phyloP scores from a whole-genome alignment of 371 early-diverging fungal species.

The Mortierella sp. region DNA sequence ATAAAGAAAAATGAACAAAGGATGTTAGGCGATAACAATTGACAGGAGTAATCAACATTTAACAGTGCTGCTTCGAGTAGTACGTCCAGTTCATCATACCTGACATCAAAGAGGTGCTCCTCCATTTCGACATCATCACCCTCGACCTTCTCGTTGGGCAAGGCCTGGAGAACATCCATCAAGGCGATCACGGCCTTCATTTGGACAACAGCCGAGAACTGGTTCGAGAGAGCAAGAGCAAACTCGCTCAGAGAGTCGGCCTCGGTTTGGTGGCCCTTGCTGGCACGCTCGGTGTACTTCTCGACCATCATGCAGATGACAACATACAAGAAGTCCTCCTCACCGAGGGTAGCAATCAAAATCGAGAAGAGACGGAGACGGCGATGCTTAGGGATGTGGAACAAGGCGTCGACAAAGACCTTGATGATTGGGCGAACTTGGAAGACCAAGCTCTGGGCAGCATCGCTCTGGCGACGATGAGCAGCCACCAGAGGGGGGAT shows the following conservation, averaged over 20 bases:
- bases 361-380: conserved; percentile 90
- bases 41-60: background rate
- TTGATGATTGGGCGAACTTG: conserved; percentile 83
- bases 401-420: conserved; percentile 92
- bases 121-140: conserved; percentile 53
- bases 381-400: conserved; percentile 95
- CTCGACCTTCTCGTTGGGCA: conserved; percentile 77
- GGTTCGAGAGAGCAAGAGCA: conserved; percentile 69
- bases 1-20: background rate
- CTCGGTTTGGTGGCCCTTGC: conserved; percentile 68
- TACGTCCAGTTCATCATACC: too few relatives aligned
- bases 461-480: conserved; percentile 64
- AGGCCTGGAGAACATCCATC: conserved; percentile 65
- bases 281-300: conserved; percentile 68
- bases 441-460: conserved; percentile 59
- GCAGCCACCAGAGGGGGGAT: conserved; percentile 85
- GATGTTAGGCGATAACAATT: background rate
- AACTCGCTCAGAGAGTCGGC: conserved; percentile 77
- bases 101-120: conserved; percentile 63
- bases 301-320: conserved; percentile 83
- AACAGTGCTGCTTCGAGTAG: background rate
- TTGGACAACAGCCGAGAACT: conserved; percentile 78
- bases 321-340: conserved; percentile 78
- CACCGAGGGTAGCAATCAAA: conserved; percentile 86
- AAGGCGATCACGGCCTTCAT: conserved; percentile 75